phyloP scores from a whole-genome alignment of 805 yeast species.

The Cyberlindnera xylosilytica region DNA sequence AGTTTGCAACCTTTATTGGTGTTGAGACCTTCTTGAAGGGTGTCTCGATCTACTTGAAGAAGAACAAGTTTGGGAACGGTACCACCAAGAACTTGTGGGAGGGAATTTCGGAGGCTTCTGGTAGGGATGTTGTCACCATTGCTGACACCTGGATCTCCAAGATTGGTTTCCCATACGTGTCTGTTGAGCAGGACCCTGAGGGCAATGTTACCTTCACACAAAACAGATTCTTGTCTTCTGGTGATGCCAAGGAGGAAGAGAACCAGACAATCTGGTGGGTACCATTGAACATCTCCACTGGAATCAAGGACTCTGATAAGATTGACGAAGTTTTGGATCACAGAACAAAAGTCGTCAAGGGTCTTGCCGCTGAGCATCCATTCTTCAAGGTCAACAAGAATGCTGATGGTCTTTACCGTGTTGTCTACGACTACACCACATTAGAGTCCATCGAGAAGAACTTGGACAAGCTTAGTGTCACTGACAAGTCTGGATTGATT shows the following conservation, averaged over 20 bases:
- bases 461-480: constrained; percentile 54
- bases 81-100: constrained; percentile 72
- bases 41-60: constrained; percentile 70
- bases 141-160: constrained; percentile 79
- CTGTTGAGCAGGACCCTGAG: constrained; percentile 48
- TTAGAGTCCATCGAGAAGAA: constrained; percentile 60
- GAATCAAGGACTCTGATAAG: constrained; percentile 49
- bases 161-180: constrained; percentile 72
- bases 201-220: constrained; percentile 57
- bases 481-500: constrained; percentile 73
- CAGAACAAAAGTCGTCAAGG: constrained; percentile 41
- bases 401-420: constrained; percentile 72
- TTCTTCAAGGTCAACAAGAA: constrained; percentile 71
- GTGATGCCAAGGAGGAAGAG: constrained; percentile 71
- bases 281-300: constrained; percentile 42
- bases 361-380: constrained; percentile 31
- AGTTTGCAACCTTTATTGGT: constrained; percentile 74
- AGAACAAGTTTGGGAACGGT: constrained; percentile 75
- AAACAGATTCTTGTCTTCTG: constrained; percentile 69
- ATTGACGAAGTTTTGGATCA: constrained; percentile 53
- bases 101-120: constrained; percentile 62
- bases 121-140: constrained; percentile 63
- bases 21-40: constrained; percentile 73
- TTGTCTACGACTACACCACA: constrained; percentile 62
- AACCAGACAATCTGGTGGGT: constrained; percentile 65